Percentiles rank a stretch among this genome's conserved stretches.
These are phyloP conservation scores for Colletotrichum sp. DNA, from an alignment of 2,329 filamentous ascomycete genomes.

Conservation along the genomic window DNA sequence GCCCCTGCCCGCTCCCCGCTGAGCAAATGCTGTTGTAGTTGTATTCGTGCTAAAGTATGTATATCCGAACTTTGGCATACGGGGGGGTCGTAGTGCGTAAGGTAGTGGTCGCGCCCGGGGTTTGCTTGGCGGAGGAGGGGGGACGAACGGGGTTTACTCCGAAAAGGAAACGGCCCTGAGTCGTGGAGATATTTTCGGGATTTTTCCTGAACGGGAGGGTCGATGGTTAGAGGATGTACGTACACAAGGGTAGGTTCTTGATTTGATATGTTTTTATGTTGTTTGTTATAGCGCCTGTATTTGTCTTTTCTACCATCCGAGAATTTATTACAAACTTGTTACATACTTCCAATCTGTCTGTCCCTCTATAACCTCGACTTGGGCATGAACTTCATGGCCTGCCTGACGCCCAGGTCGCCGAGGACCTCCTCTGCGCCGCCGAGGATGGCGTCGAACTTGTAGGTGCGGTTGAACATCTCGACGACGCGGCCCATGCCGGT, in stretches of 20 bases:
- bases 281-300: neutral
- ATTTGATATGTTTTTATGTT: neutral
- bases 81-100: neutral
- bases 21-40: neutral
- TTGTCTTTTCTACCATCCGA: neutral
- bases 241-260: neutral
- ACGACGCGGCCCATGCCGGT: constrained; percentile 82
- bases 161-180: neutral
- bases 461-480: constrained; percentile 84
- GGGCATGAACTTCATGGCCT: constrained; percentile 84
- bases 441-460: constrained; percentile 81
- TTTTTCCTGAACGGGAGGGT: neutral
- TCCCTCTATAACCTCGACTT: constrained; percentile 74
- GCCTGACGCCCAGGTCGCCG: constrained; percentile 80
- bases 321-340: neutral
- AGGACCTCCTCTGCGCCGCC: constrained; percentile 86
- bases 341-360: fast-evolving
- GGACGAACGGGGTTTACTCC: neutral
- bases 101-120: neutral
- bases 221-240: neutral
- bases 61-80: neutral
- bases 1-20: neutral
- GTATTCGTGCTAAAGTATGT: neutral
- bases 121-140: neutral
- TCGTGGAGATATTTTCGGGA: neutral